Percentiles rank a stretch among this genome's conserved stretches.
Conservation (phyloP, 176 grass and related monocot species). For the Eragrostis nindensis region DNA sequence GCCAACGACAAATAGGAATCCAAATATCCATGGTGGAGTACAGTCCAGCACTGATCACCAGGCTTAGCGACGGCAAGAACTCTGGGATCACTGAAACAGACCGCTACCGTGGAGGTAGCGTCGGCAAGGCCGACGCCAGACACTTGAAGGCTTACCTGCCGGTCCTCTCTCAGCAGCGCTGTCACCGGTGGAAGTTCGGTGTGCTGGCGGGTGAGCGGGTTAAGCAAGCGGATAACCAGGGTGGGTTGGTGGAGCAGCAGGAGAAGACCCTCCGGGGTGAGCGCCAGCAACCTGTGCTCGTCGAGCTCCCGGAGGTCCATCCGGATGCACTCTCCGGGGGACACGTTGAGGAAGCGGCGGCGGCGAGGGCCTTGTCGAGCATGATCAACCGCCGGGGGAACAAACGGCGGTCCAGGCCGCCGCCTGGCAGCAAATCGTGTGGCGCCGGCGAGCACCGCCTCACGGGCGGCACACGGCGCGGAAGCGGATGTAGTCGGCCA, state of each 20-base stretch:
- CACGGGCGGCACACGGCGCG: conserved; percentile 9
- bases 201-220: background rate
- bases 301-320: conserved; percentile 1
- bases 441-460: background rate
- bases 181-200: background rate
- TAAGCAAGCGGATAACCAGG: background rate
- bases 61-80: background rate
- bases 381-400: background rate
- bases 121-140: background rate
- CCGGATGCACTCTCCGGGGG: background rate
- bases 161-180: background rate
- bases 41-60: background rate
- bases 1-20: background rate
- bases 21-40: background rate
- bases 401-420: conserved; percentile 7
- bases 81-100: background rate
- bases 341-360: conserved; percentile 13
- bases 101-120: background rate
- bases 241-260: background rate
- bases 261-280: background rate
- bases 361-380: background rate
- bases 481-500: conserved; percentile 2
- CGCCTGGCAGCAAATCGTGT: background rate
- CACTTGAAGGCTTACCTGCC: too few species aligned
- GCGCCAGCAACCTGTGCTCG: background rate